Evolutionary conservation across 139 green algal species (phyloP), one percentile per base, ranked within the genome.

Genomic region (Chlorella ohadii): DNA sequence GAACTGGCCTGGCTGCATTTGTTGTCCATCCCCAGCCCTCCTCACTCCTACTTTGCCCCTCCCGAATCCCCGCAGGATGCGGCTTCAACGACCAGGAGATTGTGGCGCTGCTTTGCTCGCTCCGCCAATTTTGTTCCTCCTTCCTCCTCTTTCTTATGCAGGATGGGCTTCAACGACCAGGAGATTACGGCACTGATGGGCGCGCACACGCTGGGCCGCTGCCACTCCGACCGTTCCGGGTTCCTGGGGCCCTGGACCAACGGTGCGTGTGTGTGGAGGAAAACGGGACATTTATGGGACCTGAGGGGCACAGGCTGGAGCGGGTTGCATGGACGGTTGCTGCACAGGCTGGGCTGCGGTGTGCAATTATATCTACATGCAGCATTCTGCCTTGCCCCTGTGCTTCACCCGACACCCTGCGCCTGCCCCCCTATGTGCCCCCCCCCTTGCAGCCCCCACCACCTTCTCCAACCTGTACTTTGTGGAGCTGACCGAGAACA

Each of bases 381-480:
- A n/a, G n/a, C n/a, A n/a, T n/a, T n/a, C n/a, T n/a, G n/a, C n/a
- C n/a, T n/a, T n/a, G n/a, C n/a, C n/a, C 44, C 44, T 9, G 44
- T 71, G 28, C n/a, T 71, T 13, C 64, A n/a, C n/a, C n/a, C n/a
- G n/a, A n/a, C n/a, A n/a, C n/a, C n/a, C n/a, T n/a, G n/a, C n/a
- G n/a, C 28, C 64, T 39, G 17, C 44, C 44, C 44, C 13, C 38
- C 27, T 22, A n/a, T n/a, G n/a, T 77, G 33, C 23, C 22, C 71
- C 41, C 41, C 47, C 41, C n/a, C 12, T 5, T 34, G 38, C 77
- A 25, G 90, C 94, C 22, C 94, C 94, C 64, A 97, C 92, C 79
- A 95, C 93, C 68, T 97, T 98, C 88, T 91, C 82, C 84, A 98
- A 98, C 90, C 85, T 93, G 6, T 98, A 97, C 87, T 98, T 95